Base-by-base conservation (phyloP, 1,284 basidiomycete genomes). In the Bondarzewia mesenterica region DNA sequence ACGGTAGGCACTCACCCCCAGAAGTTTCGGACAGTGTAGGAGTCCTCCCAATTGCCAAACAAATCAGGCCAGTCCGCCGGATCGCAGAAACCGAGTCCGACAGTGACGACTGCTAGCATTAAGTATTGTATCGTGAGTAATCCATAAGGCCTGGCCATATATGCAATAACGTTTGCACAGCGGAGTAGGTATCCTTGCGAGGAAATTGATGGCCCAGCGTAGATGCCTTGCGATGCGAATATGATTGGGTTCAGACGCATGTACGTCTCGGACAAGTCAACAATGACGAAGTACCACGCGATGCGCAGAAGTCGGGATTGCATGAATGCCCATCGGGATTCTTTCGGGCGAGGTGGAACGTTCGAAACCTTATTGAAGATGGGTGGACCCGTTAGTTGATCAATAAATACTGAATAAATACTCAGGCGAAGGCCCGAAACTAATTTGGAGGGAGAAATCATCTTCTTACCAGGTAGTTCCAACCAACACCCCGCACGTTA, bases 21-120 rank as follows among this genome's bases (percentile, higher is more conserved):
- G 40, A 67, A 58, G 7, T 58, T 58, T 21, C 66, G 58, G 4
- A 70, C 50, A 6, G 66, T 67, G 49, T 66, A 68, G 2, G 64
- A 60, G 27, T 67, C 64, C 3, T 52, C 52, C 62, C 60, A 64
- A 15, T 22, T 41, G 10, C 69, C 66, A 50, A 61, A 69, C 2
- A 60, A 18, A 22, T 60, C 59, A 2, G 67, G 67, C 64, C 67
- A 70, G 29, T 63, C 58, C 15, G 50, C 50, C 0, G 67, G 62
- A 20, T 58, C 48, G 15, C 55, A 55, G 1, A 60, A n/a, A 16
- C 42, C 7, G 5, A 59, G 35, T 5, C 50, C 60, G 8, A 68
- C 64, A 23, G 44, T 46, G 7, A 58, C 16, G 1, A 54, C 44
- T n/a, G 57, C 54, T 2, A 59, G 27, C 42, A 58, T 20, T 18